These are phyloP conservation scores for Sungouiozyma intestinalis DNA, from an alignment of 805 yeast species.

Conservation along the genomic window DNA sequence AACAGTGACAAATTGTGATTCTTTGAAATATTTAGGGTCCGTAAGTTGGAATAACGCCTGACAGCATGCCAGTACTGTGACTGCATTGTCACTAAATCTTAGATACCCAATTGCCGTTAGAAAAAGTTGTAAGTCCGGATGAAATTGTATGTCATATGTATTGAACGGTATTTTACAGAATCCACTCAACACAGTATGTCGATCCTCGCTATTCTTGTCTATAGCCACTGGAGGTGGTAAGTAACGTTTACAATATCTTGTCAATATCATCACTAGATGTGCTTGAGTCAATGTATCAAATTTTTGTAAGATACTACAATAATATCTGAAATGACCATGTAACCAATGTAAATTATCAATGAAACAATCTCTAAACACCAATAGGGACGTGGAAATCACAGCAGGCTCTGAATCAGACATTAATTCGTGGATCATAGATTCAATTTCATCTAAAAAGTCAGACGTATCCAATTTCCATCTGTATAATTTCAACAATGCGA, in stretches of 20 bases:
- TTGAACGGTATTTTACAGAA: constrained; percentile 32
- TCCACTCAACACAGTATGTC: constrained; percentile 33
- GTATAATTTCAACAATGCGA: constrained; percentile 54
- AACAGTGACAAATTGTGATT: constrained; percentile 39
- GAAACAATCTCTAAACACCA: constrained; percentile 42
- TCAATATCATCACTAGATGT: constrained; percentile 47
- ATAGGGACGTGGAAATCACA: constrained; percentile 64
- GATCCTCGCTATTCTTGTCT: constrained; percentile 17
- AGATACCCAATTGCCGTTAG: constrained; percentile 38
- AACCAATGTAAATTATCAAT: constrained; percentile 51
- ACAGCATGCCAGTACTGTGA: constrained; percentile 51
- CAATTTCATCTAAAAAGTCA: constrained; percentile 39
- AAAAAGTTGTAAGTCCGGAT: constrained; percentile 49
- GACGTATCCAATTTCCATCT: constrained; percentile 30
- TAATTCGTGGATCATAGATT: constrained; percentile 39
- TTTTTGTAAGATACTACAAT: constrained; percentile 36
- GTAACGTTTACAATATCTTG: constrained; percentile 54
- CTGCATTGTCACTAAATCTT: constrained; percentile 42
- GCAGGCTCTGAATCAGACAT: constrained; percentile 53
- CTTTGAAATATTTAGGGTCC: constrained; percentile 42
- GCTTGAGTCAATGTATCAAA: constrained; percentile 71
- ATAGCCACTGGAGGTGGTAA: constrained; percentile 39
- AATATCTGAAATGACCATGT: constrained; percentile 59
- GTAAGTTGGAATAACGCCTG: constrained; percentile 49
- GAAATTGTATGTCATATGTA: constrained; percentile 34